Percentiles rank a stretch among this genome's conserved stretches.
These are phyloP conservation scores for Lasiodiplodia citricola DNA, from an alignment of 2,329 filamentous ascomycete species.

Conservation along the genomic window DNA sequence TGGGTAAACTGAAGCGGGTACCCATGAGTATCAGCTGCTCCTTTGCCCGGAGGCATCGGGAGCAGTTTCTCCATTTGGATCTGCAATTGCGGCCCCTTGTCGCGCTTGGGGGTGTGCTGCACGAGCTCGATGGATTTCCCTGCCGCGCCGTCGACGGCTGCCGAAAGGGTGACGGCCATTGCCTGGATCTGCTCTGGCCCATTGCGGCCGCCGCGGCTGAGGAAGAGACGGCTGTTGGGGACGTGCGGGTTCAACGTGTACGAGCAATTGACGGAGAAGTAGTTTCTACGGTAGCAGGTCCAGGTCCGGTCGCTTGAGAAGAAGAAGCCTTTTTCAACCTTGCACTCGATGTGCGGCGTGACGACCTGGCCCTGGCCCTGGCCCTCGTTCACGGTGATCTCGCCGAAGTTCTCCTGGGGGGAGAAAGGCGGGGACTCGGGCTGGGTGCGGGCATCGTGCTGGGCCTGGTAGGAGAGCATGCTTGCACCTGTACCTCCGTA, in stretches of 20 bases:
- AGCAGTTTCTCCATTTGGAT: conserved; percentile 73
- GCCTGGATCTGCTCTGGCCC: conserved; percentile 67
- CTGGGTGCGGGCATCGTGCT: conserved; percentile 31
- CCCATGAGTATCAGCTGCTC: conserved; percentile 45
- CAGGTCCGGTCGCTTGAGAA: conserved; percentile 75
- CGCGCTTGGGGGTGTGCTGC: conserved; percentile 88
- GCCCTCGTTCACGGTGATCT: conserved; percentile 65
- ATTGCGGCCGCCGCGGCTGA: conserved; percentile 52
- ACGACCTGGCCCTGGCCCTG: conserved; percentile 64
- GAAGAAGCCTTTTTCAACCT: conserved; percentile 91
- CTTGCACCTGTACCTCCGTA: conserved; percentile 30
- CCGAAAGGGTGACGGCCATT: conserved; percentile 84
- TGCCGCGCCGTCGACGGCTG: conserved; percentile 76
- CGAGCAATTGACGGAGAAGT: conserved; percentile 84
- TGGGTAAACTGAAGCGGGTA: conserved; percentile 48
- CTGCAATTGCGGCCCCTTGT: conserved; percentile 80
- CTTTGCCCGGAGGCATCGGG: conserved; percentile 65
- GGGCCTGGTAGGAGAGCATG: conserved; percentile 30
- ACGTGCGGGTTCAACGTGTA: conserved; percentile 72
- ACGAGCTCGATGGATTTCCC: conserved; percentile 82
- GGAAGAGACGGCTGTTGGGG: conserved; percentile 61
- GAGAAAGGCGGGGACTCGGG: conserved; percentile 52
- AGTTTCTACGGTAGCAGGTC: conserved; percentile 92
- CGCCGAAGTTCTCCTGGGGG: conserved; percentile 58
- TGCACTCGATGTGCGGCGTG: conserved; percentile 75